Conservation (phyloP, 257 asterid genomes). For the Solanum etuberosum region DNA sequence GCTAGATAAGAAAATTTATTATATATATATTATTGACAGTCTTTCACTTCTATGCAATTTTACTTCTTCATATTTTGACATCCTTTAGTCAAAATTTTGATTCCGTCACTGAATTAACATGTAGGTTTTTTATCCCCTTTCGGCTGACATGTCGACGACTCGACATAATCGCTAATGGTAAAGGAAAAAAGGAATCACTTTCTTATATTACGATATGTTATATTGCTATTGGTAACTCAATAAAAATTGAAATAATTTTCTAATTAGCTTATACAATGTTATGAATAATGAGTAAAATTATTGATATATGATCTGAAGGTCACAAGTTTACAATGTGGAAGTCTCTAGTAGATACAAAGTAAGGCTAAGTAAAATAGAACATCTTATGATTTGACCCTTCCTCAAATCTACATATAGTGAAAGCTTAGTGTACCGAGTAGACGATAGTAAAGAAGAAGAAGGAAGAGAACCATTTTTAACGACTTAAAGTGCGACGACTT, state of each 20-base stretch:
- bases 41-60: no score
- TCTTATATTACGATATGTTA: background rate
- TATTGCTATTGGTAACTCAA: background rate
- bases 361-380: no score
- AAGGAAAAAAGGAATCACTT: background rate
- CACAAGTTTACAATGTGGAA: no score
- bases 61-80: no score
- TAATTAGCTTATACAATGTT: background rate
- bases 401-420: background rate
- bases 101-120: no score
- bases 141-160: background rate
- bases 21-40: no score
- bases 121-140: background rate
- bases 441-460: background rate
- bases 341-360: rapidly evolving
- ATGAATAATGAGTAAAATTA: no score
- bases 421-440: no score
- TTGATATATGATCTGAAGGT: no score
- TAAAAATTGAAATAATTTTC: background rate
- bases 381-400: no score
- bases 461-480: background rate
- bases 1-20: no score
- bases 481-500: background rate
- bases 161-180: background rate
- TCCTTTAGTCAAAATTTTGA: no score